Evolutionary conservation across 192 early-diverging fungal species (phyloP), one percentile per base, ranked within the genome.

Genomic region (Coemansia sp.): DNA sequence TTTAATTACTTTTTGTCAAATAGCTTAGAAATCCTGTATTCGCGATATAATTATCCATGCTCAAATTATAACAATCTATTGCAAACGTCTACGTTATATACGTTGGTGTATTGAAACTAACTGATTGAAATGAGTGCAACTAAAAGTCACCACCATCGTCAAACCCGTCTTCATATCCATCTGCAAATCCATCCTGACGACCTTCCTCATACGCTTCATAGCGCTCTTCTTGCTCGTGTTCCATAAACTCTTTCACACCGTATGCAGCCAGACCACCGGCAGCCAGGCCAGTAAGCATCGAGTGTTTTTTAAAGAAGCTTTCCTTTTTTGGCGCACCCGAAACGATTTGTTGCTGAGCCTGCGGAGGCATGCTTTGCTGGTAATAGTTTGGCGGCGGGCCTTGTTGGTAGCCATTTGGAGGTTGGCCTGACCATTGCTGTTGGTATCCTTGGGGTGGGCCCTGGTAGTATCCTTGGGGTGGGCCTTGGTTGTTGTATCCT

Each of bases 131-230:
- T 5, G 6, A 31, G 31, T 31, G n/a, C 42, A 59, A 10, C 48
- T 20, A 61, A 42, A 44, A 70, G 63, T 64, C 71, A 25, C 21
- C 63, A 14, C 63, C 66, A 20, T 65, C 56, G n/a, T 68, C 68
- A 36, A 34, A 59, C 17, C 68, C 68, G 12, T 74, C 71, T 11
- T 38, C 64, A 38, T 59, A 62, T 4, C 65, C 69, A 21, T 66
- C 65, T 4, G 26, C 50, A 22, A 66, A 64, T 4, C 66, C 72
- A 15, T 62, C 65, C n/a, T 56, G 12, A 2, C 50, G 44, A 9
- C 75, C 75, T 0, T 37, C 75, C 2, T 68, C 46, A 20, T 53
- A 72, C 11, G 76, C 76, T 31, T 78, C 76, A 15, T 63, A 25
- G 12, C 65, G 40, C 54, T 74, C 65, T 22, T 75, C 61, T 0